Percentiles rank a stretch among this genome's conserved stretches.
Evolutionary conservation across 2,329 filamentous ascomycete genomes (phyloP).

Genomic region (Sporothrix brunneoviolacea): DNA sequence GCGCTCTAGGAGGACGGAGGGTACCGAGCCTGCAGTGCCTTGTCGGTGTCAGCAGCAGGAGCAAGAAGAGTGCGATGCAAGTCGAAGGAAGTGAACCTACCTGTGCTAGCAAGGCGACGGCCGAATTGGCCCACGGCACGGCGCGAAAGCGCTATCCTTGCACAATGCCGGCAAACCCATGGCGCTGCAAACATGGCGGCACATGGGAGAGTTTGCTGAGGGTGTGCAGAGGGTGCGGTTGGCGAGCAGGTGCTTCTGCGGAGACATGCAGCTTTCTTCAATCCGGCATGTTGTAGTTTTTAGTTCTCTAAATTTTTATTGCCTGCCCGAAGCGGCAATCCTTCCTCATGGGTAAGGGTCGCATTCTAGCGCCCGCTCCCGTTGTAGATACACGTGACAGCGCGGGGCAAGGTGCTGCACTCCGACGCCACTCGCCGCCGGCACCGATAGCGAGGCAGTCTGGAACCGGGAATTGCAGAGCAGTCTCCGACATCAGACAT

Average conservation of each 20-base stretch:
- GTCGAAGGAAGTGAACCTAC: slow-evolving; percentile 25
- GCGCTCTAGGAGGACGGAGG: slow-evolving; percentile 51
- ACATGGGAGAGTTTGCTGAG: neutral
- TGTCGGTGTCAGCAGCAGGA: neutral
- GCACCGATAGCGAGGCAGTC: neutral
- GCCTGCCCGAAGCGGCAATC: slow-evolving; percentile 4
- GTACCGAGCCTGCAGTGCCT: slow-evolving; percentile 30
- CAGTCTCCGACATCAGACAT: no score
- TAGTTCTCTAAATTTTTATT: neutral
- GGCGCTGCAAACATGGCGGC: slow-evolving; percentile 34
- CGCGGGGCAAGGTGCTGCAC: neutral
- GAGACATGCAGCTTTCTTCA: neutral
- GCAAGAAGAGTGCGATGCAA: slow-evolving; percentile 2
- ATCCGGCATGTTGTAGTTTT: neutral
- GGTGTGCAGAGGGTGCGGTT: neutral
- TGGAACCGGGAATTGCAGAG: no score
- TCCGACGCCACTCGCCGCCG: neutral
- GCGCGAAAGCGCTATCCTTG: slow-evolving; percentile 29
- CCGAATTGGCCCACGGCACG: slow-evolving; percentile 26
- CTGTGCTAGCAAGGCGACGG: slow-evolving; percentile 37
- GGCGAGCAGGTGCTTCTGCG: neutral
- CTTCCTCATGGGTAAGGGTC: slow-evolving; percentile 2
- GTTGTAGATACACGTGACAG: slow-evolving; percentile 1
- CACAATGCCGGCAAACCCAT: slow-evolving; percentile 49
- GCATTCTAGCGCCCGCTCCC: neutral